Conservation (phyloP, 768 basidiomycete genomes). For the Trametes elegans region DNA sequence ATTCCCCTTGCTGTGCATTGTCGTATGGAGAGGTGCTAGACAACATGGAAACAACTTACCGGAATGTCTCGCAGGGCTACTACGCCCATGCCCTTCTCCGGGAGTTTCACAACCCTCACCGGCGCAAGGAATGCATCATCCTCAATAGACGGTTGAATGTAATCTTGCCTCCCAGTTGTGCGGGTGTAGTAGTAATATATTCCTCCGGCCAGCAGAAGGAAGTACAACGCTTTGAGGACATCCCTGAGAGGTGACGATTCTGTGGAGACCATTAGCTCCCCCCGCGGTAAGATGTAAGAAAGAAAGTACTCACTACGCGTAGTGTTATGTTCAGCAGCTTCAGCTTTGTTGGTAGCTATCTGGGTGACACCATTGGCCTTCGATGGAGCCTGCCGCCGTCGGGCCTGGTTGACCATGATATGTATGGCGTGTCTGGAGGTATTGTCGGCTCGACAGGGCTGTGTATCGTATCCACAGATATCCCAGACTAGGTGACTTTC, state of each 20-base stretch:
- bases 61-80: constrained; percentile 51
- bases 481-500: too few relatives aligned
- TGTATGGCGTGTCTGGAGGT: too few relatives aligned
- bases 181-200: constrained; percentile 1
- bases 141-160: neutral
- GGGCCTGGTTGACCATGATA: neutral
- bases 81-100: constrained; percentile 55
- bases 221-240: neutral
- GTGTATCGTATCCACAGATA: too few relatives aligned
- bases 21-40: neutral
- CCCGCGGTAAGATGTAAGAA: too few relatives aligned
- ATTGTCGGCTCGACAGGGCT: neutral
- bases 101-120: constrained; percentile 46
- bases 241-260: neutral
- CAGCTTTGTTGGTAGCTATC: neutral
- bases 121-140: constrained; percentile 1
- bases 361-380: neutral
- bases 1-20: constrained; percentile 54
- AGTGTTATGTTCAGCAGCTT: too few relatives aligned
- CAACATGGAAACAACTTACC: constrained; percentile 30
- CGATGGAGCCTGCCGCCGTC: neutral
- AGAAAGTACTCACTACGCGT: too few relatives aligned
- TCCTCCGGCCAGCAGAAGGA: constrained; percentile 2
- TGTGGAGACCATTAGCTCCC: neutral
- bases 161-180: neutral